These are phyloP conservation scores for Blastobotrys elegans DNA, from an alignment of 1,139 yeast species.

Conservation along the genomic window DNA sequence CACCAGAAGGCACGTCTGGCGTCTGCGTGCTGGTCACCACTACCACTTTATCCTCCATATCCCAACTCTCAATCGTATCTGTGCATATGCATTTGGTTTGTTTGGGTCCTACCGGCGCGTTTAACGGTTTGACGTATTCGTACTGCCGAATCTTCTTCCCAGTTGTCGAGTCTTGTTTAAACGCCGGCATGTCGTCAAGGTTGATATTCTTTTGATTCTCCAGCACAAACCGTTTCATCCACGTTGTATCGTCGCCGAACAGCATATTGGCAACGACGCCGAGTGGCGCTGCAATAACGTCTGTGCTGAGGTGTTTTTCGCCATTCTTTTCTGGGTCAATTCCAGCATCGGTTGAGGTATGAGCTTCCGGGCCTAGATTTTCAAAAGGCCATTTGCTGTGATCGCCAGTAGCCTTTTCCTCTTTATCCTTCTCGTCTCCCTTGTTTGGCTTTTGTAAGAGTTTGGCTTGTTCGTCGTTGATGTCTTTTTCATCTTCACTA, in stretches of 20 bases:
- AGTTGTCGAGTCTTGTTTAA: slow-evolving; percentile 34
- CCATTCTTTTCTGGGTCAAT: slow-evolving; percentile 48
- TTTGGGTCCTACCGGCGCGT: slow-evolving; percentile 87
- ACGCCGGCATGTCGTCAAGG: slow-evolving; percentile 53
- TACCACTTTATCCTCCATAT: slow-evolving; percentile 50
- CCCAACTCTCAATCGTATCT: slow-evolving; percentile 63
- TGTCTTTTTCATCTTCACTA: slow-evolving; percentile 5
- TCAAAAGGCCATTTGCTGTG: slow-evolving; percentile 32
- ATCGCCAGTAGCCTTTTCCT: not conserved
- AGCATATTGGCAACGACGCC: slow-evolving; percentile 69
- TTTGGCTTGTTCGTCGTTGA: not conserved
- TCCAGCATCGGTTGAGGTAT: slow-evolving; percentile 47
- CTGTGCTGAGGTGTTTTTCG: slow-evolving; percentile 63
- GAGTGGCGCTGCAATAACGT: slow-evolving; percentile 64
- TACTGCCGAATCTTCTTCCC: slow-evolving; percentile 51
- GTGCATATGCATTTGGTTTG: slow-evolving; percentile 80
- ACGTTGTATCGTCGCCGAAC: slow-evolving; percentile 68
- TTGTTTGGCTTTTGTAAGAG: not conserved
- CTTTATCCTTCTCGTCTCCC: slow-evolving; percentile 1
- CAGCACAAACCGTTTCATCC: slow-evolving; percentile 48
- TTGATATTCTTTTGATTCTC: slow-evolving; percentile 71
- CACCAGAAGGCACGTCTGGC: slow-evolving; percentile 96
- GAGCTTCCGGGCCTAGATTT: slow-evolving; percentile 51
- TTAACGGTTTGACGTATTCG: slow-evolving; percentile 72
- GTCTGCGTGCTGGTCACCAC: slow-evolving; percentile 69